A percentile compares a stretch with the other conserved stretches of the same genome.
These are phyloP conservation scores for Arabis hirsuta DNA, from an alignment of 345 rosid genomes.

Conservation along the genomic window DNA sequence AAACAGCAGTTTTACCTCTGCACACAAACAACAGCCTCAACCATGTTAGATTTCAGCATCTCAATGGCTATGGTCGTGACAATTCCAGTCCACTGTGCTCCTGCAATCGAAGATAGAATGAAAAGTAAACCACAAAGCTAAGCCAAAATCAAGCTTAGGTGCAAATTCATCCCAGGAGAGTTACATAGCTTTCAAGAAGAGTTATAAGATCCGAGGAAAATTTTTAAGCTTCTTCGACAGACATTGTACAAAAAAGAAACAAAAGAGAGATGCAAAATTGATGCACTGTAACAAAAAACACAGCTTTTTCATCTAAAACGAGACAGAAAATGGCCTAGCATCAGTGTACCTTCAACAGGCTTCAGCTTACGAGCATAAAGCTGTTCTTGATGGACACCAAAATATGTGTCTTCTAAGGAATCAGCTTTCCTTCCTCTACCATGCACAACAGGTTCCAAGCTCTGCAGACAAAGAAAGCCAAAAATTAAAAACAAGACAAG, in stretches of 20 bases:
- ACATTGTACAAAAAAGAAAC: neutral
- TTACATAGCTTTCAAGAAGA: slow-evolving; percentile 8
- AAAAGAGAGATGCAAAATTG: neutral
- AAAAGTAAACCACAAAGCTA: slow-evolving; percentile 21
- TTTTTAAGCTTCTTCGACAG: neutral
- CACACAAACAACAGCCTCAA: slow-evolving; percentile 94
- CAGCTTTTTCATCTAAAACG: neutral
- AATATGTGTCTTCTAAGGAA: slow-evolving; percentile 80
- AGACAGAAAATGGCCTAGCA: slow-evolving; percentile 24
- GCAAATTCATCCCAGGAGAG: neutral
- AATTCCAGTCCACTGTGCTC: slow-evolving; percentile 99
- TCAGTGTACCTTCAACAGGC: slow-evolving; percentile 75
- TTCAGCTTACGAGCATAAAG: slow-evolving; percentile 86
- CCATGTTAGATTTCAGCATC: slow-evolving; percentile 87
- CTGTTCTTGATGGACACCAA: slow-evolving; percentile 78
- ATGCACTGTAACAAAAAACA: neutral
- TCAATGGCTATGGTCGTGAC: slow-evolving; percentile 94
- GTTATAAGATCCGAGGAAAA: neutral
- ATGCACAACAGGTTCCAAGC: slow-evolving; percentile 80
- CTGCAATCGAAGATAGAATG: slow-evolving; percentile 47
- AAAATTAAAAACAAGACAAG: slow-evolving; percentile 9
- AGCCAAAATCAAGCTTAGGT: slow-evolving; percentile 1
- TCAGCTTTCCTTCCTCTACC: slow-evolving; percentile 81
- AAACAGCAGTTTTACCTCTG: slow-evolving; percentile 63
- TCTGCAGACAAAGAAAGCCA: slow-evolving; percentile 45